Evolutionary conservation across 176 grass and related monocot species (phyloP), one percentile per base, ranked within the genome.

Genomic region (Rhynchospora tenuis): DNA sequence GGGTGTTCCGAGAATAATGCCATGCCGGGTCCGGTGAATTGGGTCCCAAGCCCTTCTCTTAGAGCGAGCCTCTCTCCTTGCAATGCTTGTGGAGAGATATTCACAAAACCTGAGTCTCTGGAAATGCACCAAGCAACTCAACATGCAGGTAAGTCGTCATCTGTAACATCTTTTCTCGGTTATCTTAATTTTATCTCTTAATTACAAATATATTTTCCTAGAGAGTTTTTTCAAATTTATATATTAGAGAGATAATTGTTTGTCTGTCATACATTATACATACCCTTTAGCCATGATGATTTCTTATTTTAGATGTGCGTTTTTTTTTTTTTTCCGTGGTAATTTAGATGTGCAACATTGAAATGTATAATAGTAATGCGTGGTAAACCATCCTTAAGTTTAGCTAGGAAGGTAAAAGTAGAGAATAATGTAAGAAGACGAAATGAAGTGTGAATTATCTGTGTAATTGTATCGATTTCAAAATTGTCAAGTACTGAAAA

Each of bases 1-100:
- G 88, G 91, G 20, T 95, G 93, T 86, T 93, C 89, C 24, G 85
- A 93, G 70, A 92, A 86, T 75, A 91, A 98, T 71, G 79, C 84
- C 5, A 73, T 81, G 47, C 24, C 81, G 59, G 89, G 91, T 65
- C 92, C 91, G 23, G 26, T 83, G n/a, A 89, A 46, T 86, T 80
- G 86, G 79, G 42, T 51, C 33, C 78, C 55, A 62, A 87, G 81
- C 23, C 42, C 85, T 60, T 89, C 88, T 26, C 72, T 83, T 26
- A 86, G 88, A 81, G 79, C 79, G 7, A 86, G 29, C 43, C 65
- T 88, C 11, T 88, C 86, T 70, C 84, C 86, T 6, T 98, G 95
- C 68, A 11, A 88, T 38, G 87, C 88, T 43, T 95, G 95, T 82
- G 86, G 83, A 15, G 91, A 99, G 80, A 79, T 92, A 26, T 99